Conservation (phyloP, 257 asterid genomes). For the Plantago ovata region DNA sequence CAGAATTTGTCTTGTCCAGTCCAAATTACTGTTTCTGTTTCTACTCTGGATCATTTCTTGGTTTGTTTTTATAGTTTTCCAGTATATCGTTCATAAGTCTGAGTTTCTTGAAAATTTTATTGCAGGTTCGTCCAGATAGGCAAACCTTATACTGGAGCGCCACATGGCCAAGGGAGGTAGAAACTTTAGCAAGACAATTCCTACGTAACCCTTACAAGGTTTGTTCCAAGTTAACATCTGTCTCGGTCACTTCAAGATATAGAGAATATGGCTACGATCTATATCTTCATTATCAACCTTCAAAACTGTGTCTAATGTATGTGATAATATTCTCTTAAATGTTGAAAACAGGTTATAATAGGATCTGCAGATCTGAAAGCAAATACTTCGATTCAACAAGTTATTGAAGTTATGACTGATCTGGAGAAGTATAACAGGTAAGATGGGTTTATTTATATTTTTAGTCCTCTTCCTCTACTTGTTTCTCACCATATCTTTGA, state of each 20-base stretch:
- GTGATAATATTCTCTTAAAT: conserved; percentile 5
- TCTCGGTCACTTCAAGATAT: too few species aligned
- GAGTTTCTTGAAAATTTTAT: conserved; percentile 9
- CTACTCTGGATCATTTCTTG: not conserved
- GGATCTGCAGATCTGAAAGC: conserved; percentile 85
- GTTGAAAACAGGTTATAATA: conserved; percentile 55
- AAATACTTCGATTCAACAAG: conserved; percentile 72
- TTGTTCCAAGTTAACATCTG: not conserved
- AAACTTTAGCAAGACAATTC: conserved; percentile 80
- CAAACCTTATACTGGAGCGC: conserved; percentile 99
- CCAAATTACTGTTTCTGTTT: not conserved
- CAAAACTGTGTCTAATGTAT: conserved; percentile 3
- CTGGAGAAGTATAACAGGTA: conserved; percentile 87
- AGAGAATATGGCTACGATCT: not conserved
- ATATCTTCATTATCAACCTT: conserved; percentile 9
- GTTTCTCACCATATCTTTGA: conserved; percentile 25
- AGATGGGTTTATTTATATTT: conserved; percentile 6
- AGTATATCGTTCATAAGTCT: conserved; percentile 3
- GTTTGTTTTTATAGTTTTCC: not conserved
- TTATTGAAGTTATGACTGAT: conserved; percentile 77
- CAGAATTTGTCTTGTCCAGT: not conserved
- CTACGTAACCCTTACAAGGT: conserved; percentile 83
- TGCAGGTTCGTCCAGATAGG: conserved; percentile 91
- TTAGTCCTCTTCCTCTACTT: conserved; percentile 6
- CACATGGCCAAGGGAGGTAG: conserved; percentile 96